Percentiles rank a stretch among this genome's conserved stretches.
phyloP scores from a whole-genome alignment of 2,329 filamentous ascomycete genomes.

The Berkeleyomyces rouxiae region DNA sequence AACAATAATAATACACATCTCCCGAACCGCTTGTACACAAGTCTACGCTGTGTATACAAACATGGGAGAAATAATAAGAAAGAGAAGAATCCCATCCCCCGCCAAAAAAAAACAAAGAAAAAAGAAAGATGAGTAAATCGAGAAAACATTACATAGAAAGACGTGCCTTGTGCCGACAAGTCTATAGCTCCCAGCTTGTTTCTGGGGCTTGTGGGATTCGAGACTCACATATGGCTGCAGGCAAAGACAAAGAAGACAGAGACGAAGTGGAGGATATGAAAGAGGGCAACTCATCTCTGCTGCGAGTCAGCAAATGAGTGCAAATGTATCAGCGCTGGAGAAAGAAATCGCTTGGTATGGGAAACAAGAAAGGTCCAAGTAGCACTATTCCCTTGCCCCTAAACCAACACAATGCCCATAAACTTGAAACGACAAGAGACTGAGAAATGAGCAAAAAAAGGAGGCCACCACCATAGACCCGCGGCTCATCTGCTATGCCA shows the following conservation, averaged over 20 bases:
- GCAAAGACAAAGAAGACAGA: neutral
- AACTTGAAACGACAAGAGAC: neutral
- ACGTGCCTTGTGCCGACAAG: neutral
- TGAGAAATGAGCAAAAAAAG: neutral
- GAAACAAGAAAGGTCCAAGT: neutral
- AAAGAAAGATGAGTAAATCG: neutral
- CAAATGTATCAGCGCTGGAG: neutral
- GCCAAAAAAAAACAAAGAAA: neutral
- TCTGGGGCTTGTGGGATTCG: neutral
- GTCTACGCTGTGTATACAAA: neutral
- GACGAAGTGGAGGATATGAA: neutral
- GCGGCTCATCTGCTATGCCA: neutral
- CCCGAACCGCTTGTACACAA: neutral
- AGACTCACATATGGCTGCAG: neutral
- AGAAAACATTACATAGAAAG: neutral
- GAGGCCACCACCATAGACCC: neutral
- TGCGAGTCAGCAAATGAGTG: neutral
- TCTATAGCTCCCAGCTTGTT: neutral
- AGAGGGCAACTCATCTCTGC: neutral
- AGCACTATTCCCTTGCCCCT: neutral
- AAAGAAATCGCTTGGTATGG: neutral
- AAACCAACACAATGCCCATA: neutral
- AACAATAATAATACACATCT: neutral
- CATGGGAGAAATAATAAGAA: neutral
- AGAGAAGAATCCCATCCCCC: neutral